phyloP scores from a whole-genome alignment of 768 basidiomycete genomes.

The Podaxis sp. region DNA sequence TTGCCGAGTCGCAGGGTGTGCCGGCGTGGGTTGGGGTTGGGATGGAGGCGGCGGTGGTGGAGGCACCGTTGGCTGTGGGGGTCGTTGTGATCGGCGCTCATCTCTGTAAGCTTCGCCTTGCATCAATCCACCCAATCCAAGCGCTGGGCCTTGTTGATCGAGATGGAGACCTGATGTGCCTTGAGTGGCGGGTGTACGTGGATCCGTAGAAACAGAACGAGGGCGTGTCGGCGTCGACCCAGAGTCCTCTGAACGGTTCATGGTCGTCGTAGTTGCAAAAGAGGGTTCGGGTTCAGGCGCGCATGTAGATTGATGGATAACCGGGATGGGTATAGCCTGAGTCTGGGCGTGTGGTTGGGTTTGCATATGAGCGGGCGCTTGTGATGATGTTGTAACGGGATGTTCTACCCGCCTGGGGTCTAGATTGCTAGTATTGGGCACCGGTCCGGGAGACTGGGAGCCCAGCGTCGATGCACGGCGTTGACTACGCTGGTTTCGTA shows the following conservation, averaged over 20 bases:
- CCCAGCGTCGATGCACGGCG: too few species aligned
- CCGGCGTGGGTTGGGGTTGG: not conserved
- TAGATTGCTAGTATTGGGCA: not conserved
- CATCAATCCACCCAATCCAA: not conserved
- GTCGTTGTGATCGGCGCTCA: not conserved
- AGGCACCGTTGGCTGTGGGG: not conserved
- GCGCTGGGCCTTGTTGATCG: not conserved
- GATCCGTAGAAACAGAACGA: not conserved
- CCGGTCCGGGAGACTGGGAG: too few species aligned
- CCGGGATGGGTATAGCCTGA: not conserved
- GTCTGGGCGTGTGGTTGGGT: not conserved
- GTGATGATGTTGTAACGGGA: not conserved
- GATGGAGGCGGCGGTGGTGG: not conserved
- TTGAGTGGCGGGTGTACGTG: not conserved
- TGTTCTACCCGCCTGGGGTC: not conserved
- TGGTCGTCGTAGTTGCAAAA: not conserved
- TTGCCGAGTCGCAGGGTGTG: slow-evolving; percentile 31
- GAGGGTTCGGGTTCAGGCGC: too few species aligned
- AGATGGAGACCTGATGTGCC: not conserved
- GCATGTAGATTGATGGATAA: not conserved
- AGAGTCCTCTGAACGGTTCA: slow-evolving; percentile 8
- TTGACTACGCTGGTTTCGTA: not conserved
- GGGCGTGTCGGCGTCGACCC: not conserved
- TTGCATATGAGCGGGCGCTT: not conserved
- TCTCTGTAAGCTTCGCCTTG: not conserved